Evolutionary conservation across 140 eudicot species (phyloP).

Genomic region (Stevia rebaudiana): DNA sequence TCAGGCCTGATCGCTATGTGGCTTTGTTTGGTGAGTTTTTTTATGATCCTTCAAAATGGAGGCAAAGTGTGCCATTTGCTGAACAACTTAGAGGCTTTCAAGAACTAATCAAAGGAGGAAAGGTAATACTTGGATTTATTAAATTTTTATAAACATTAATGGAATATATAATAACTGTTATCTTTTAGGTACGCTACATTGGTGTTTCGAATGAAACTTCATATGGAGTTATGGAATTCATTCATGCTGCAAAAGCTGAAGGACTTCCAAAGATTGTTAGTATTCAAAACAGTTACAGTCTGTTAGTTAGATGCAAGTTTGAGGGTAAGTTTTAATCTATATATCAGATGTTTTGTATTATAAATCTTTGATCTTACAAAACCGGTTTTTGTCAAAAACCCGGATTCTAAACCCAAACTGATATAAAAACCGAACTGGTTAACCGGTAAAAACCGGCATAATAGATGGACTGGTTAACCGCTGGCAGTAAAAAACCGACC

Average conservation of each 20-base stretch:
- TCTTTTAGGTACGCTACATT: conserved; percentile 73
- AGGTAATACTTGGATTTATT: conserved; percentile 36
- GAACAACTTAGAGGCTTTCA: conserved; percentile 89
- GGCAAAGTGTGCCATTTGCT: conserved; percentile 65
- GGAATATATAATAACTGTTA: neutral
- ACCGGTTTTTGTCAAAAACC: no score
- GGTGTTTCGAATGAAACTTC: conserved; percentile 99
- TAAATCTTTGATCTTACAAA: conserved; percentile 7
- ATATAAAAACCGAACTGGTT: no score
- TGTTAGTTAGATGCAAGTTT: conserved; percentile 68
- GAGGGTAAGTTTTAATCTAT: conserved; percentile 47
- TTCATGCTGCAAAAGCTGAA: conserved; percentile 79
- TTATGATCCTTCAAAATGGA: conserved; percentile 83
- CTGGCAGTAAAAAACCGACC: no score
- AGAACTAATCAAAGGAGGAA: conserved; percentile 86
- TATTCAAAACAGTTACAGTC: conserved; percentile 88
- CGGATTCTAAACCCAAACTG: no score
- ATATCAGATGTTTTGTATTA: neutral
- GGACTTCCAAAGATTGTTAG: conserved; percentile 92
- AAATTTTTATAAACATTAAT: neutral
- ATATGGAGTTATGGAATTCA: conserved; percentile 94
- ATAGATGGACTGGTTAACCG: no score
- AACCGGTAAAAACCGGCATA: no score
- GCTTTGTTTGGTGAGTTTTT: conserved; percentile 72
- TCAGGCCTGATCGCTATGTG: conserved; percentile 97